Evolutionary conservation across 1,284 basidiomycete genomes (phyloP), one percentile per base, ranked within the genome.

Genomic region (Rhodotorula glutinis): DNA sequence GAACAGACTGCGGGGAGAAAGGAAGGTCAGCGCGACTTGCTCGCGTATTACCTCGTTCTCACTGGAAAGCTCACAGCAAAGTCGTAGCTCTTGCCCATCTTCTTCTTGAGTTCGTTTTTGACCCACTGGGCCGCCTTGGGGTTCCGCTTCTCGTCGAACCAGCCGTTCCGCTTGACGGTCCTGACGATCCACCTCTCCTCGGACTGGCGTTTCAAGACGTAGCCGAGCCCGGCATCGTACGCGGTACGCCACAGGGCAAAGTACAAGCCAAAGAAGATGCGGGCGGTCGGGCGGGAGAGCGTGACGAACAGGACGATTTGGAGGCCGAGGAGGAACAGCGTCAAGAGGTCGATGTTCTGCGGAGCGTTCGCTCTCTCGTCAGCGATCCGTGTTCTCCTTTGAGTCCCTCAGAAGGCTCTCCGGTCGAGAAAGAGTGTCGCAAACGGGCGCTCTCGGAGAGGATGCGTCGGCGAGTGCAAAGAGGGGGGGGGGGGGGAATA

Each of bases 31-130:
- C 33, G 33, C 33, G 33, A 11, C 33, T 38, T 38, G 33, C 33
- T 38, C 33, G 11, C 33, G 33, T 5, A n/a, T n/a, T n/a, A 38
- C 33, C 33, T 11, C 5, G 33, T 11, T 38, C 33, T 38, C 33
- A 11, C 33, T 5, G 33, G 11, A 11, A 11, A 11, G 33, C 87
- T 75, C 70, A 91, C 88, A 75, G 95, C 90, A 78, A 95, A 96
- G 17, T 88, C 88, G 79, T 97, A 98, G 74, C 92, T 91, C 66
- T 85, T 85, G 60, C 92, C 93, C 91, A 98, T 95, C 82, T 97
- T 98, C 40, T 88, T 91, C 44, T 84, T 86, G 11, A 98, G 84
- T 76, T 98, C 92, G 55, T 84, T 83, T 72, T 87, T 85, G 77
- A 96, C 90, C 94, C 93, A 98, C 52, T 82, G 79, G 1, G 47